Conservation (phyloP, 176 grass and related monocot genomes). For the Raddia distichophylla region DNA sequence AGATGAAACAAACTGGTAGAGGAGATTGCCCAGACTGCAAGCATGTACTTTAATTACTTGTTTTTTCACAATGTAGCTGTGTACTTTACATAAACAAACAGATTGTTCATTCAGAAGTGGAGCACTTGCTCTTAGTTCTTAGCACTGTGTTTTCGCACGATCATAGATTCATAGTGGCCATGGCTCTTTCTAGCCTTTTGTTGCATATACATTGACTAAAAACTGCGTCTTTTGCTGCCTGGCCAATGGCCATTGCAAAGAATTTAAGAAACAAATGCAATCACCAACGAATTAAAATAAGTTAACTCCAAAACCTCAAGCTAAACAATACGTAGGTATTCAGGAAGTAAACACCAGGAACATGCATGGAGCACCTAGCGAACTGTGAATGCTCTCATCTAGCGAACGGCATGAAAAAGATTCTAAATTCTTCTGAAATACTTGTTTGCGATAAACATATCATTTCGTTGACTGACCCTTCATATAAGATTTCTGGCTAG, state of each 20-base stretch:
- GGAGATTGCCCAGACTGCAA: constrained; percentile 40
- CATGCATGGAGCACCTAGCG: too few species aligned
- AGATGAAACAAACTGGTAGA: constrained; percentile 38
- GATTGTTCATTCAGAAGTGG: constrained; percentile 25
- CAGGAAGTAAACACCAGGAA: too few species aligned
- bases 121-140: background rate
- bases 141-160: constrained; percentile 6
- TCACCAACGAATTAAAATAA: background rate
- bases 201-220: constrained; percentile 19
- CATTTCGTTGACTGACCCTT: too few species aligned
- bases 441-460: too few species aligned
- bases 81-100: constrained; percentile 22
- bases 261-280: constrained; percentile 13
- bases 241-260: constrained; percentile 11
- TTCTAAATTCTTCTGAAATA: too few species aligned
- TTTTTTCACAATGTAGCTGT: background rate
- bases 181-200: background rate
- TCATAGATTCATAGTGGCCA: background rate
- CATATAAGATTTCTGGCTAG: too few species aligned
- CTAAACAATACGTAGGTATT: background rate
- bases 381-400: too few species aligned
- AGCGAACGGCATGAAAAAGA: too few species aligned
- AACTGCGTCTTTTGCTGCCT: background rate
- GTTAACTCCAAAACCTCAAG: background rate
- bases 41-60: background rate